Conservation (phyloP, 116 monocot genomes). For the Phalaenopsis hybrid region DNA sequence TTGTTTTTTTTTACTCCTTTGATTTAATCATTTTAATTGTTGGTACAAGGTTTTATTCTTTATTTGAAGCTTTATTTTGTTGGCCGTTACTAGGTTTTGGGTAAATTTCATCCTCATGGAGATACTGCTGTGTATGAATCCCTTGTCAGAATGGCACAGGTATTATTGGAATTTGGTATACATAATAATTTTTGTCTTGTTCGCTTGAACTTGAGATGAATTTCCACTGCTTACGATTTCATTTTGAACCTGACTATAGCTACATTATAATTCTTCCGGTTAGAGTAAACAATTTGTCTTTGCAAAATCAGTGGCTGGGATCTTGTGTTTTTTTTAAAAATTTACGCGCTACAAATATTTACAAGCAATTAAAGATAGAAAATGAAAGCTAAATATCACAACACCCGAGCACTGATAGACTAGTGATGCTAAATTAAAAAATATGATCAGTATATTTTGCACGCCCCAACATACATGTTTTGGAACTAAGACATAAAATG, state of each 20-base stretch:
- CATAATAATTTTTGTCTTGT: neutral
- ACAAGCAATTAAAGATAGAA: neutral
- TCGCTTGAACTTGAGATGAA: neutral
- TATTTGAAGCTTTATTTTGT: neutral
- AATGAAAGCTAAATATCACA: neutral
- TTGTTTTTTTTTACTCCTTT: neutral
- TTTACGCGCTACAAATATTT: neutral
- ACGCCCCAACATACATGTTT: too few species aligned
- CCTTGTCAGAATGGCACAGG: conserved; percentile 98
- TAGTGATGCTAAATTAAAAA: neutral
- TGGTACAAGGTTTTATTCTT: neutral
- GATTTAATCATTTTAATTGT: neutral
- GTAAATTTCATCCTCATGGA: conserved; percentile 98
- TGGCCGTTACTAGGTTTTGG: conserved; percentile 57
- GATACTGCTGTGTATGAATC: conserved; percentile 96
- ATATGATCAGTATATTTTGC: too few species aligned
- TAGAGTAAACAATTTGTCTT: neutral
- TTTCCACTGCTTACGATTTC: neutral
- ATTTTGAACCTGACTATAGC: neutral
- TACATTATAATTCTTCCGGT: neutral
- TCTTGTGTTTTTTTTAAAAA: neutral
- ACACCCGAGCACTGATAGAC: neutral
- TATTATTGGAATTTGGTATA: conserved; percentile 13
- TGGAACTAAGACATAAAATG: too few species aligned
- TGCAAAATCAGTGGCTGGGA: neutral